Evolutionary conservation across 257 asterid species (phyloP).

Genomic region (Solanum phureja): DNA sequence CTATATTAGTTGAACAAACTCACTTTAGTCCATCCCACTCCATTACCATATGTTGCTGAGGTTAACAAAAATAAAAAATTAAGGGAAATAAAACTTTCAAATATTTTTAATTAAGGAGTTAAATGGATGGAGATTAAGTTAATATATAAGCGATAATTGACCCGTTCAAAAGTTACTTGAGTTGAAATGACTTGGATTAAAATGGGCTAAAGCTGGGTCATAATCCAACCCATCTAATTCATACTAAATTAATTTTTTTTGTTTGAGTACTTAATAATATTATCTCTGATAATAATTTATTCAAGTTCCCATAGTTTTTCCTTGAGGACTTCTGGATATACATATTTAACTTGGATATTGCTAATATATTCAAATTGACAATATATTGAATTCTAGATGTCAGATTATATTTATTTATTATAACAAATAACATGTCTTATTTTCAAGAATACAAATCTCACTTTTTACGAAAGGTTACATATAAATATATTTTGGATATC

Average conservation of each 20-base stretch:
- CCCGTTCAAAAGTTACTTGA: background rate
- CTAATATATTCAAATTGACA: background rate
- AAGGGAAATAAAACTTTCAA: background rate
- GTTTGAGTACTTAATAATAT: background rate
- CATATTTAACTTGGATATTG: background rate
- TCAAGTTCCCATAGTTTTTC: background rate
- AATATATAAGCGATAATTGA: too few relatives aligned
- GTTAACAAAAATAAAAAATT: background rate
- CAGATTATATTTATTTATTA: too few relatives aligned
- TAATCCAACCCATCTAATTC: background rate
- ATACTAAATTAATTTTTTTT: background rate
- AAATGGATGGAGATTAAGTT: background rate
- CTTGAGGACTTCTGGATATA: background rate
- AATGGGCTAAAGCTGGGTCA: background rate
- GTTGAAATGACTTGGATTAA: background rate
- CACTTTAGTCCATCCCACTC: conserved; percentile 2
- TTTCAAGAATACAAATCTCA: background rate
- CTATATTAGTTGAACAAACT: conserved; percentile 49
- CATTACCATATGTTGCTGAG: background rate
- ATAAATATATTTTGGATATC: background rate
- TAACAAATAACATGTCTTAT: background rate
- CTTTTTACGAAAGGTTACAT: background rate
- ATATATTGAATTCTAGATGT: background rate
- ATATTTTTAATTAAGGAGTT: background rate
- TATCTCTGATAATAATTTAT: too few relatives aligned